Evolutionary conservation across 2,329 filamentous ascomycete genomes (phyloP), one percentile per base, ranked within the genome.

Genomic region (Monosporascus sp.): DNA sequence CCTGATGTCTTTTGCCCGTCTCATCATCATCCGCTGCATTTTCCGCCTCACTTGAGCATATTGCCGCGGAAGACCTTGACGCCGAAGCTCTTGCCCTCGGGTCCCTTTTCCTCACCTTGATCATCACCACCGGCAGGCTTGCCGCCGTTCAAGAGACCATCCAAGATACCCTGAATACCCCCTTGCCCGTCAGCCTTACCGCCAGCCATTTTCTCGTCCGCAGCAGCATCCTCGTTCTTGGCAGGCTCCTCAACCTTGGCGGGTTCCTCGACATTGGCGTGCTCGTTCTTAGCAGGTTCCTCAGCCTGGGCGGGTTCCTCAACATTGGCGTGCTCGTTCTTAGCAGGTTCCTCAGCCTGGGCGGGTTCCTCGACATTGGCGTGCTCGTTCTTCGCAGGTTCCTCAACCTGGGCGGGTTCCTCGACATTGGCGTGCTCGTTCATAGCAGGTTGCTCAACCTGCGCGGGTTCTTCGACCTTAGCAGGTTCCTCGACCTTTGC

Each of bases 361-460:
- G 50, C 49, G 22, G 35, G 44, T 1, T 31, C 48, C 9, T 52
- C 41, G 20, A 39, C 44, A 2, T 27, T 46, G 8, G 41, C 45
- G 6, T 48, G 39, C n/a, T 18, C 49, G 2, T 54, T 47, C 15
- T 3, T 5, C 1, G 36, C 36, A 9, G 11, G 11, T 35, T 45
- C 31, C 54, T 50, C 24, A 6, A 55, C 48, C n/a, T n/a, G n/a
- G 31, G 47, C 54, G 17, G 53, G 31, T 3, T 27, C 36, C 15
- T 51, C 48, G 37, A 35, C 39, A 25, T 27, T 27, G 7, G 35
- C 17, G 25, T 47, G 25, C 39, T 37, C 49, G 25, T 25, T 27
- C 11, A 55, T 31, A 20, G 50, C 55, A 20, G 58, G 54, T 11
- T 57, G 54, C 43, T 43, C 53, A 27, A 25, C 11, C 48, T 11